Percentiles rank a stretch among this genome's conserved stretches.
Evolutionary conservation across 768 basidiomycete genomes (phyloP).

Genomic region (Myochromella boudieri): DNA sequence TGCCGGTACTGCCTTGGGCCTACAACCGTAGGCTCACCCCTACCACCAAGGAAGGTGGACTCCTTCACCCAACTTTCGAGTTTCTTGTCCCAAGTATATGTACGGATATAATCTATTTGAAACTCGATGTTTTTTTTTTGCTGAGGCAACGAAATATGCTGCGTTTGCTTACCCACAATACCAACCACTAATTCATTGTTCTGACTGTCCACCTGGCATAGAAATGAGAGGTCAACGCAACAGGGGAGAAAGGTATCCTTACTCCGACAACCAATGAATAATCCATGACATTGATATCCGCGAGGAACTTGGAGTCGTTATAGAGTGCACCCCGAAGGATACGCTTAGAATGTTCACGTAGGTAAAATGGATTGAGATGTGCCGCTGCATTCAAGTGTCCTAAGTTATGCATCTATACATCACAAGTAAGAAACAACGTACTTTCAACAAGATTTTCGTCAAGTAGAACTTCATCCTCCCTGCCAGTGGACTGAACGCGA

Average conservation of each 20-base stretch:
- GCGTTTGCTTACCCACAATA: slow-evolving; percentile 80
- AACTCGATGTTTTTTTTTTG: neutral
- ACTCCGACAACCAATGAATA: slow-evolving; percentile 92
- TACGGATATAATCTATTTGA: slow-evolving; percentile 82
- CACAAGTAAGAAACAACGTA: slow-evolving; percentile 33
- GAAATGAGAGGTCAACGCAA: neutral
- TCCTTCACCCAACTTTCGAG: slow-evolving; percentile 99
- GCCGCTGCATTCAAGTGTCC: slow-evolving; percentile 50
- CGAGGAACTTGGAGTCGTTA: slow-evolving; percentile 95
- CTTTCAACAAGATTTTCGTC: slow-evolving; percentile 96
- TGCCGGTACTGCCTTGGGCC: slow-evolving; percentile 94
- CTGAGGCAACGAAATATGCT: neutral
- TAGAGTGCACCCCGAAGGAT: slow-evolving; percentile 87
- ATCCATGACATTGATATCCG: slow-evolving; percentile 95
- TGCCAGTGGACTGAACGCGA: slow-evolving; percentile 86
- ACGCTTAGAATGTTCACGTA: slow-evolving; percentile 95
- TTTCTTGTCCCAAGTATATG: slow-evolving; percentile 98
- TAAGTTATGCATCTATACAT: neutral
- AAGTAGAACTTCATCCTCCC: slow-evolving; percentile 89
- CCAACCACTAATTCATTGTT: slow-evolving; percentile 93
- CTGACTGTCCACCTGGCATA: slow-evolving; percentile 69
- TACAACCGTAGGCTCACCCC: slow-evolving; percentile 94
- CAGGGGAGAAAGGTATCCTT: slow-evolving; percentile 8
- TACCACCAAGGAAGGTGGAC: slow-evolving; percentile 82
- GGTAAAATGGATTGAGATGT: slow-evolving; percentile 85